phyloP scores from a whole-genome alignment of 306 rosid genomes.

The Cucurbita argyrosperma region DNA sequence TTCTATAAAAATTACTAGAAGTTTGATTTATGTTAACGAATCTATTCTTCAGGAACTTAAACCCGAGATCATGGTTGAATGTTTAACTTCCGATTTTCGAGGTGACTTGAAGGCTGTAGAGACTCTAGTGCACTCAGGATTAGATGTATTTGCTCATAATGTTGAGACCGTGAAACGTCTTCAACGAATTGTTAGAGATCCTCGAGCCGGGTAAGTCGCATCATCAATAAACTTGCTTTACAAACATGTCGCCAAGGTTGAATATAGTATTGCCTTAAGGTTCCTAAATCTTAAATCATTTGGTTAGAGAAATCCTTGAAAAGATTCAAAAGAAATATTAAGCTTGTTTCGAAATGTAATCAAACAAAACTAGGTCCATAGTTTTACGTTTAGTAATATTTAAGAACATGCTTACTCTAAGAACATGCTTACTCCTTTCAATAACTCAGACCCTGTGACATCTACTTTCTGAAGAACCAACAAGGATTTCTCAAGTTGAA shows the following conservation, averaged over 20 bases:
- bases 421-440: too few relatives aligned
- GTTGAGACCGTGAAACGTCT: slow-evolving; percentile 91
- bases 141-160: slow-evolving; percentile 96
- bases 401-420: too few relatives aligned
- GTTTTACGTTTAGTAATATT: too few relatives aligned
- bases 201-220: slow-evolving; percentile 79
- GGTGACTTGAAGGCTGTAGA: slow-evolving; percentile 75
- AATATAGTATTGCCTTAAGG: background rate
- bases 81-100: slow-evolving; percentile 90
- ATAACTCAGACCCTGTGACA: too few relatives aligned
- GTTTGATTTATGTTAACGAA: background rate
- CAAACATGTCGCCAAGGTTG: background rate
- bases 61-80: slow-evolving; percentile 90
- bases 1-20: background rate
- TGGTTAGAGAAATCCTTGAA: background rate
- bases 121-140: slow-evolving; percentile 63
- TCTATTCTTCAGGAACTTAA: slow-evolving; percentile 49
- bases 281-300: background rate
- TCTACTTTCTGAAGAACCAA: too few relatives aligned
- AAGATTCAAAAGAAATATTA: background rate
- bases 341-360: background rate
- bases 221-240: background rate
- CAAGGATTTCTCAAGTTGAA: too few relatives aligned
- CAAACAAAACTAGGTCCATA: too few relatives aligned
- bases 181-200: slow-evolving; percentile 89